Percentiles rank a stretch among this genome's conserved stretches.
Evolutionary conservation across 306 rosid genomes (phyloP).

Genomic region (Pterocarpus santalinus): DNA sequence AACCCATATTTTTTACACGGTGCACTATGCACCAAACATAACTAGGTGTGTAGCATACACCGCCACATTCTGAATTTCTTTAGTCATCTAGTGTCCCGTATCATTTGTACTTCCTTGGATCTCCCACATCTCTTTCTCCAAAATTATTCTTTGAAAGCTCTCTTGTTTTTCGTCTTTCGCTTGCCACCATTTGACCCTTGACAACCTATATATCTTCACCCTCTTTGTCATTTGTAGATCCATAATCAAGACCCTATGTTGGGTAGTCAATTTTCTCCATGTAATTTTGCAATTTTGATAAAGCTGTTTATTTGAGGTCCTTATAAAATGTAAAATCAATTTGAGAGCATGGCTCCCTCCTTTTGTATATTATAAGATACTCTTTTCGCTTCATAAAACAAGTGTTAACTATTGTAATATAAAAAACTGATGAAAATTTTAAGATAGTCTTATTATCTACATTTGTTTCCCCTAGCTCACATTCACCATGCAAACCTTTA

Average conservation of each 20-base stretch:
- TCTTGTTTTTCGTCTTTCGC: not conserved
- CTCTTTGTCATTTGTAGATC: not conserved
- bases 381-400: not conserved
- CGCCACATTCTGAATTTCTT: not conserved
- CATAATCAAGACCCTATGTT: not conserved
- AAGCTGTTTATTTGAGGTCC: not conserved
- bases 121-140: not conserved
- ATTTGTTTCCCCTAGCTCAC: not conserved
- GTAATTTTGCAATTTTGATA: not conserved
- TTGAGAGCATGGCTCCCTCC: not conserved
- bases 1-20: too few relatives aligned
- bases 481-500: not conserved
- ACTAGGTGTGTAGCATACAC: too few relatives aligned
- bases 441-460: not conserved
- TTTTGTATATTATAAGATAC: too few relatives aligned
- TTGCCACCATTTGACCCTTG: not conserved
- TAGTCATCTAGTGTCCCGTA: not conserved
- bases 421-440: too few relatives aligned
- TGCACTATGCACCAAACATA: too few relatives aligned
- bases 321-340: too few relatives aligned
- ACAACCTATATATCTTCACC: too few relatives aligned
- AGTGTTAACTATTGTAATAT: not conserved
- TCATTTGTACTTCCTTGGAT: not conserved
- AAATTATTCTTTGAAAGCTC: not conserved
- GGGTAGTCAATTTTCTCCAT: not conserved